Evolutionary conservation across 106 monocot genomes (phyloP).

Genomic region (Acorus gramineus): DNA sequence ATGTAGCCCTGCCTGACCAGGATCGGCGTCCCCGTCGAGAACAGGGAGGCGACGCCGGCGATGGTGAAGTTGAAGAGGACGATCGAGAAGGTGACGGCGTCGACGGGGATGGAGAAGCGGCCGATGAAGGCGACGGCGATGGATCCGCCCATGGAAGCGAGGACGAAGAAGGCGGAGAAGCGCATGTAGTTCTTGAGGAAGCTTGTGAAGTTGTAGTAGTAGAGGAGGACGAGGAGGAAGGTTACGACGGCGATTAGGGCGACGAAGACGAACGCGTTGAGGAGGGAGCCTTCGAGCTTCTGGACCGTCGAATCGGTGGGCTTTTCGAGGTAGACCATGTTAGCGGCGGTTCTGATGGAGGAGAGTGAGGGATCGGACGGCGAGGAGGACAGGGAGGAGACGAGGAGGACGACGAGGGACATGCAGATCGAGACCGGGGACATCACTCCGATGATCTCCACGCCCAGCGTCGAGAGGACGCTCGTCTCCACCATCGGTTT

Average conservation of each 20-base stretch:
- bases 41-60: constrained; percentile 52
- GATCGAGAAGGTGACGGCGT: constrained; percentile 30
- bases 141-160: constrained; percentile 73
- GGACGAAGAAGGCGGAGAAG: constrained; percentile 91
- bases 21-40: constrained; percentile 41
- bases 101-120: constrained; percentile 41
- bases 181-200: constrained; percentile 81
- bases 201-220: constrained; percentile 77
- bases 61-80: constrained; percentile 65
- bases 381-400: constrained; percentile 23
- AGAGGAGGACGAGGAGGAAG: constrained; percentile 69
- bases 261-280: constrained; percentile 55
- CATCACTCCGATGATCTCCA: constrained; percentile 56
- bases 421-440: constrained; percentile 62
- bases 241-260: constrained; percentile 33
- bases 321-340: constrained; percentile 51
- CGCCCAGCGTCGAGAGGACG: constrained; percentile 7
- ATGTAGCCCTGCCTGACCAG: constrained; percentile 68
- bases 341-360: constrained; percentile 47
- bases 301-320: constrained; percentile 36
- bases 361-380: constrained; percentile 6
- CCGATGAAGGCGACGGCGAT: constrained; percentile 43
- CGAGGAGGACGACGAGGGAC: constrained; percentile 51
- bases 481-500: background rate
- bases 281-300: constrained; percentile 51